These are phyloP conservation scores for Eutypa lata DNA, from an alignment of 2,329 filamentous ascomycete genomes.

Conservation along the genomic window DNA sequence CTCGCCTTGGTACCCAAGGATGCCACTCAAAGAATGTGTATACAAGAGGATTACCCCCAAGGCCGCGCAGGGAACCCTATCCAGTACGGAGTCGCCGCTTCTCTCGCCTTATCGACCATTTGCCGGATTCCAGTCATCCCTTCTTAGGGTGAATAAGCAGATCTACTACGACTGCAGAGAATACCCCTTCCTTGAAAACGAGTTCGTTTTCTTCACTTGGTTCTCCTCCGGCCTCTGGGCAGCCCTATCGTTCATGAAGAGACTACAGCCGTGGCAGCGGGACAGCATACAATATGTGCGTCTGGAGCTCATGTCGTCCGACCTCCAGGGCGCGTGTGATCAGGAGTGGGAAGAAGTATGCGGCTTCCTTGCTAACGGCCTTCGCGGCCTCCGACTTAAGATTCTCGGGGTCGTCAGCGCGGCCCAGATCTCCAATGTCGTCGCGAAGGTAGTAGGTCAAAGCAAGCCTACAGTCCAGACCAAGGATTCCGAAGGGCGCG, in stretches of 20 bases:
- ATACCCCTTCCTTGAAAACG: constrained; percentile 37
- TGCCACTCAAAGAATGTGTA: constrained; percentile 27
- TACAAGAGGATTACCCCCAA: constrained; percentile 5
- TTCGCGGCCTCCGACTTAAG: constrained; percentile 35
- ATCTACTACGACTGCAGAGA: constrained; percentile 38
- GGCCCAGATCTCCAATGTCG: constrained; percentile 5
- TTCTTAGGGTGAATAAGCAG: constrained; percentile 36
- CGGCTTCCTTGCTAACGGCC: constrained; percentile 25
- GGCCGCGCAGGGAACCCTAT: not conserved
- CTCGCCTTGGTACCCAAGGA: constrained; percentile 34
- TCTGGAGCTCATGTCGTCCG: constrained; percentile 35
- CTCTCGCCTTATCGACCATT: constrained; percentile 33
- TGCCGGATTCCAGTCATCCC: constrained; percentile 34
- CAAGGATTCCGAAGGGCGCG: not conserved
- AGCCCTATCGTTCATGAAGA: constrained; percentile 31
- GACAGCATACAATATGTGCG: constrained; percentile 33
- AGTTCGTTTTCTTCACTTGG: constrained; percentile 43
- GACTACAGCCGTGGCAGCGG: constrained; percentile 38
- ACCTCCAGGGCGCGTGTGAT: constrained; percentile 27
- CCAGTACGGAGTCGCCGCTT: constrained; percentile 1
- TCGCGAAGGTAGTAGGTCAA: constrained; percentile 6
- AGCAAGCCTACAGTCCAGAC: constrained; percentile 1
- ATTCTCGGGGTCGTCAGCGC: constrained; percentile 24
- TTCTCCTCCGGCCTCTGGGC: constrained; percentile 40
- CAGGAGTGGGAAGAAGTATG: constrained; percentile 34